phyloP scores from a whole-genome alignment of 345 rosid species.

The Zanthoxylum bungeanum region DNA sequence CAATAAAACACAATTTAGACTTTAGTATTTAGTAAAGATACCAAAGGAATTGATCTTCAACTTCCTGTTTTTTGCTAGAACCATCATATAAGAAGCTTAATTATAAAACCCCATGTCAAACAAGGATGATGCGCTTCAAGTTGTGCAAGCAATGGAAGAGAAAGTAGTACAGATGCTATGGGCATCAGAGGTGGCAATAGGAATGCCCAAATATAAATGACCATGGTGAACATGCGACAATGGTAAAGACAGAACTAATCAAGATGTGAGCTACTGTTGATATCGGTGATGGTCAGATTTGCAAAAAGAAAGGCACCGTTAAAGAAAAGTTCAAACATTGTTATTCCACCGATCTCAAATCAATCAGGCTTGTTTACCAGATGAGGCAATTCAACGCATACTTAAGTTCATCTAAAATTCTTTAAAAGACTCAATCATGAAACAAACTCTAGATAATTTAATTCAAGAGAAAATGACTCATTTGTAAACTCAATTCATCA shows the following conservation, averaged over 20 bases:
- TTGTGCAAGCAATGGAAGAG: background rate
- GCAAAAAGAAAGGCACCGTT: background rate
- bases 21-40: background rate
- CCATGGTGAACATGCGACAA: background rate
- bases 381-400: background rate
- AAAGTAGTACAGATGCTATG: background rate
- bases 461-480: background rate
- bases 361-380: background rate
- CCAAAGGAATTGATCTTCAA: background rate
- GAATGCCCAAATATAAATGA: background rate
- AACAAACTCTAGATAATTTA: background rate
- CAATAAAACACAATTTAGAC: slow-evolving; percentile 2
- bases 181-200: background rate
- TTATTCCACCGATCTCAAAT: background rate
- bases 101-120: background rate
- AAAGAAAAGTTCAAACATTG: background rate
- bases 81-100: background rate
- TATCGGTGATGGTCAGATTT: background rate
- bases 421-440: background rate
- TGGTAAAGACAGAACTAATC: background rate
- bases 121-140: background rate
- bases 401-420: background rate
- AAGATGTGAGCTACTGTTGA: background rate
- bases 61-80: background rate
- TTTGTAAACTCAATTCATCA: background rate